Percentiles rank a stretch among this genome's conserved stretches.
Conservation (phyloP, 2,329 filamentous ascomycete genomes). For the Penicillium sp. region DNA sequence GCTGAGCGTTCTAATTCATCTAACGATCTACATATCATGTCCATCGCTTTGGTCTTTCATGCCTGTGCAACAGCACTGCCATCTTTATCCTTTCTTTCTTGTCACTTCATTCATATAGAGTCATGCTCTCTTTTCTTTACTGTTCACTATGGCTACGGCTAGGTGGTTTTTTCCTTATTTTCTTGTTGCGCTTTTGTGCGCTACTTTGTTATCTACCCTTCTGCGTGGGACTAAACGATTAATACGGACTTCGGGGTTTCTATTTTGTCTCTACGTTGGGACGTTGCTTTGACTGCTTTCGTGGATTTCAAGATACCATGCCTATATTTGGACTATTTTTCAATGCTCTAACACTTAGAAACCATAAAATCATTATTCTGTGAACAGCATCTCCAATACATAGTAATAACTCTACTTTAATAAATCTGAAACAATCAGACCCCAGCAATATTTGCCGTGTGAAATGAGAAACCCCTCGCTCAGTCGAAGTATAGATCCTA, state of each 20-base stretch:
- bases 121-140: conserved; percentile 2
- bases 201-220: conserved; percentile 6
- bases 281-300: conserved; percentile 11
- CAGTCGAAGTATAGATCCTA: neutral
- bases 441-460: neutral
- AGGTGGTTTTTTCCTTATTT: conserved; percentile 15
- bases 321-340: conserved; percentile 18
- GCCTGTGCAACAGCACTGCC: conserved; percentile 6
- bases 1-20: conserved; percentile 21
- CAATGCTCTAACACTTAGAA: conserved; percentile 11
- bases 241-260: conserved; percentile 15
- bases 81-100: conserved; percentile 7
- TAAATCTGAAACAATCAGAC: neutral
- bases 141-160: conserved; percentile 15
- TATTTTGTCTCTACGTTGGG: conserved; percentile 10
- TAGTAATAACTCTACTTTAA: neutral
- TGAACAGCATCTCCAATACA: neutral
- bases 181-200: conserved; percentile 7
- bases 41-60: conserved; percentile 22
- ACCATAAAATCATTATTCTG: conserved; percentile 7
- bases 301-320: conserved; percentile 27
- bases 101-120: conserved; percentile 13
- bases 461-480: neutral
- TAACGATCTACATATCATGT: conserved; percentile 25
- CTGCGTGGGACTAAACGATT: conserved; percentile 14